A percentile compares a stretch with the other conserved stretches of the same genome.
These are phyloP conservation scores for Hirschioporus abietinus DNA, from an alignment of 768 basidiomycete species.

Conservation along the genomic window DNA sequence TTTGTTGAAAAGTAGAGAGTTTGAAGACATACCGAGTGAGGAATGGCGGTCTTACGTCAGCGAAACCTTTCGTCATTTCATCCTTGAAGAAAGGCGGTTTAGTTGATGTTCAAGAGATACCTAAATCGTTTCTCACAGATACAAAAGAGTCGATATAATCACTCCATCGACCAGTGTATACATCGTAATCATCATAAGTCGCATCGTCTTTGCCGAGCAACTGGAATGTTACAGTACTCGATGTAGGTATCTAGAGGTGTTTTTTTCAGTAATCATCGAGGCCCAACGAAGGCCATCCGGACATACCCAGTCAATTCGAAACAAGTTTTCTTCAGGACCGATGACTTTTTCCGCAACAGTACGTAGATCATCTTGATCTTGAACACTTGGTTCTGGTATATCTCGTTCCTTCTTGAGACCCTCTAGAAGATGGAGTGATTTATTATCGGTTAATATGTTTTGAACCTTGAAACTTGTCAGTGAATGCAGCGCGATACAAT, in stretches of 20 bases:
- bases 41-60: conserved; percentile 50
- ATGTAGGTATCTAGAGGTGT: conserved; percentile 48
- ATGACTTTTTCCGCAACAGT: conserved; percentile 63
- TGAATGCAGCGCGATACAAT: neutral
- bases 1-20: conserved; percentile 27
- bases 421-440: conserved; percentile 70
- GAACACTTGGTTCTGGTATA: conserved; percentile 52
- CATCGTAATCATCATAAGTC: conserved; percentile 69
- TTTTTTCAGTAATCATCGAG: neutral
- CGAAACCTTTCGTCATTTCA: conserved; percentile 47
- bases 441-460: conserved; percentile 57
- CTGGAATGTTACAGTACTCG: conserved; percentile 66
- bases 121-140: conserved; percentile 36
- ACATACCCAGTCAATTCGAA: conserved; percentile 76
- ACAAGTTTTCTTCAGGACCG: conserved; percentile 74
- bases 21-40: conserved; percentile 52
- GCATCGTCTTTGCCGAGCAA: conserved; percentile 77
- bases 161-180: conserved; percentile 74
- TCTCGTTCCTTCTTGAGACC: conserved; percentile 64
- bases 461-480: conserved; percentile 43
- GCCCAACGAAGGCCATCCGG: neutral
- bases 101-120: conserved; percentile 2
- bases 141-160: conserved; percentile 74
- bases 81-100: conserved; percentile 32
- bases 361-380: conserved; percentile 66